Base-by-base conservation (phyloP, 2,329 filamentous ascomycete species). In the Fusarium virguliforme region DNA sequence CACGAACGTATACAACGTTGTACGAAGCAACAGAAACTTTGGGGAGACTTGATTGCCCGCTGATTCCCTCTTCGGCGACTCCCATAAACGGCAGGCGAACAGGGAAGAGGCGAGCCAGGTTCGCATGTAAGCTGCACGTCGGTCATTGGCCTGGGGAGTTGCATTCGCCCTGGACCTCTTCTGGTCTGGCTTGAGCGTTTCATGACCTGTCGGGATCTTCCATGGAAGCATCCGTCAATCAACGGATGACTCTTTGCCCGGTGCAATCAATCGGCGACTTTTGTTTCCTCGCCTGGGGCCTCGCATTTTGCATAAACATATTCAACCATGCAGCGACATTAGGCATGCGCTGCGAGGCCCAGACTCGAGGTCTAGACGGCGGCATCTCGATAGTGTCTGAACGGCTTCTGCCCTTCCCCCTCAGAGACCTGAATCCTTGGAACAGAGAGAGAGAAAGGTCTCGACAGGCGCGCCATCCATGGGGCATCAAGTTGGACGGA, bases 351-450 rank as follows among this genome's bases (percentile, higher is more conserved):
- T 6, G 24, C 12, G 3, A 46, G 55, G 43, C 38, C 43, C 48
- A 55, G n/a, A 38, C n/a, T 46, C 61, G 61, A 48, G 56, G 64
- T 43, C 48, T 62, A 28, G 65, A 57, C 48, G 56, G 24, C 60
- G 18, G 34, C 43, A 69, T 72, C 54, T 70, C 65, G 65, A 41
- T 55, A 65, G 68, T 50, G 68, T 72, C 65, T 61, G 59, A 58
- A 50, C 54, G 50, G 56, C 62, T 18, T 18, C 43, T 57, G 13
- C 7, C 22, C 6, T 26, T 8, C 30, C 59, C 63, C 64, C 64
- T 70, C 60, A 35, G 58, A 41, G 64, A 56, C 62, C 61, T 67
- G 61, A 55, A 63, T 55, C 60, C 68, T 62, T 43, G 65, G 54
- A 59, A 67, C 68, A 41, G 40, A 41, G 15, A 53, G 58, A 62